A percentile compares a stretch with the other conserved stretches of the same genome.
Evolutionary conservation across 2,329 filamentous ascomycete genomes (phyloP).

Genomic region (Acephala macrosclerotiorum): DNA sequence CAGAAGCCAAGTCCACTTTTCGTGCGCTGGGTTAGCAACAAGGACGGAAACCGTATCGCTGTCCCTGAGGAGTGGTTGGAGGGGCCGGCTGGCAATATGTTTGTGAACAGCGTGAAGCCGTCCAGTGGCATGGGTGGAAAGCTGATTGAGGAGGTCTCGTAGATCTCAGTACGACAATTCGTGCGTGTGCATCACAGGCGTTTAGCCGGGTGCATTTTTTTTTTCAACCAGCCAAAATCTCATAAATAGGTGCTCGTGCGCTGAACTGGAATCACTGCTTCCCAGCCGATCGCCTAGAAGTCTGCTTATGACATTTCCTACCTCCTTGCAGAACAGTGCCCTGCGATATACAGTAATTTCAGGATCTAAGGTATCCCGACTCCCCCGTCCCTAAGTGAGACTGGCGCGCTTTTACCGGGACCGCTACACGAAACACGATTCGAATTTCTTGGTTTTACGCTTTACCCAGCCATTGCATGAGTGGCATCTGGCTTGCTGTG

Average conservation of each 20-base stretch:
- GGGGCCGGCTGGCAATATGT: constrained; percentile 67
- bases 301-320: background rate
- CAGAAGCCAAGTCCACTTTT: constrained; percentile 66
- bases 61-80: constrained; percentile 74
- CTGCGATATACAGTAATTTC: background rate
- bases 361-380: no score
- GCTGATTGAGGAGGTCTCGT: constrained; percentile 45
- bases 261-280: background rate
- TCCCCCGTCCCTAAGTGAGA: no score
- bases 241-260: background rate
- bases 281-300: background rate
- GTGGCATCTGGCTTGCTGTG: background rate
- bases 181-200: background rate
- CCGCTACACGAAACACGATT: background rate
- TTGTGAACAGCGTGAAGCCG: constrained; percentile 48
- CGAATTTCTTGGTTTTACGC: background rate
- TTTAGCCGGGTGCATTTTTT: background rate
- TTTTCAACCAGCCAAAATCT: background rate
- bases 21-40: constrained; percentile 75
- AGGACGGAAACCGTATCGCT: constrained; percentile 66
- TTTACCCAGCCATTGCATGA: background rate
- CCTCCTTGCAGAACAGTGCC: background rate
- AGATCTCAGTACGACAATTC: background rate
- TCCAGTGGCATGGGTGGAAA: constrained; percentile 36
- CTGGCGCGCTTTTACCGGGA: no score